These are phyloP conservation scores for Geotrichum candidum DNA, from an alignment of 1,139 yeast species.

Conservation along the genomic window DNA sequence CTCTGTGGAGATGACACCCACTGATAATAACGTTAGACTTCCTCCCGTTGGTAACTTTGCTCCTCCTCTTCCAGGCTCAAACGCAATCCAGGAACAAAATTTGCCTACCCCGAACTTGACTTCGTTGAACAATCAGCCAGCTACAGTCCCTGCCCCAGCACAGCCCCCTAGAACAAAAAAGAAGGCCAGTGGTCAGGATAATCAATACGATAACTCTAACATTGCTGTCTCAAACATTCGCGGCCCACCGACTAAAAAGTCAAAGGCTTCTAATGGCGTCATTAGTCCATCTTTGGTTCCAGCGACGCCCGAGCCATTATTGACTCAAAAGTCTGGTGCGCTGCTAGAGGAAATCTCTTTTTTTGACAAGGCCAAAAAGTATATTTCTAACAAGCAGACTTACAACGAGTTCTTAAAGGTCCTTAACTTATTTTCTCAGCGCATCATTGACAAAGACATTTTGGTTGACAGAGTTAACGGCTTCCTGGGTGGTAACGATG, in stretches of 20 bases:
- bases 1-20: conserved; percentile 12
- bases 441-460: conserved; percentile 75
- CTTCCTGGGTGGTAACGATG: conserved; percentile 75
- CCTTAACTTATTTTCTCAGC: conserved; percentile 80
- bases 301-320: conserved; percentile 76
- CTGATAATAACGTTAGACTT: conserved; percentile 42
- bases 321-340: conserved; percentile 36
- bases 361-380: conserved; percentile 88
- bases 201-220: conserved; percentile 26
- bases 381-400: conserved; percentile 81
- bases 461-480: conserved; percentile 80
- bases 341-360: conserved; percentile 79
- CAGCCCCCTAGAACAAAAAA: conserved; percentile 18
- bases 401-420: conserved; percentile 88
- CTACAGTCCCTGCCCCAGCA: not conserved
- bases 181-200: conserved; percentile 13
- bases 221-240: conserved; percentile 38
- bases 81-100: not conserved
- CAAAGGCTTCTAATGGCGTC: conserved; percentile 5
- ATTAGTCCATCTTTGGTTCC: conserved; percentile 69
- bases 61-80: conserved; percentile 45
- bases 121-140: not conserved
- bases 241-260: conserved; percentile 22
- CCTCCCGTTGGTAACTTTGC: conserved; percentile 97
- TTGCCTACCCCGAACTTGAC: not conserved